Evolutionary conservation across 192 early-diverging fungal genomes (phyloP), one percentile per base, ranked within the genome.

Genomic region (Lobosporangium transversale): DNA sequence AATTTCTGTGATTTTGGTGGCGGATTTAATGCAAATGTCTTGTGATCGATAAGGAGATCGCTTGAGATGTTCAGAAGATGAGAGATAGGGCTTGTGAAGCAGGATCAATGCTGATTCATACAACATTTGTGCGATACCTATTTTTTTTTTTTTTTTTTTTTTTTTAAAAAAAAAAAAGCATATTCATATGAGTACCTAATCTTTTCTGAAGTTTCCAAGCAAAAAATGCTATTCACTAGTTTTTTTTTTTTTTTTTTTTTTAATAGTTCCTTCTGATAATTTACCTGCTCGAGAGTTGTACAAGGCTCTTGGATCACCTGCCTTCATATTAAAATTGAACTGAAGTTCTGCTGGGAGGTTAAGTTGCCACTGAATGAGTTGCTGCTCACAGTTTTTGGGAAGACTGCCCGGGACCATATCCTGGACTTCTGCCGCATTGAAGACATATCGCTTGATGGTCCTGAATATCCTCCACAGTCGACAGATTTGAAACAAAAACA

Each of bases 11-110:
- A 76, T 76, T 31, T 76, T 76, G 56, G 64, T 67, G 12, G 73
- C 73, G 17, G 73, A 63, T 36, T 67, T 76, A 65, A 76, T 67
- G 18, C 73, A 76, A 49, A 76, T 76, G 47, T 76, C 73, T 42
- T 76, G 73, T n/a, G 73, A 76, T 11, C 73, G 64, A 43, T 76
- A 76, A 5, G 73, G 73, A 0, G 73, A 76, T 12, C 73, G 64
- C 40, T 76, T 76, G 9, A 76, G 48, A 21, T 76, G 73, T 42
- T 76, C 64, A 15, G 73, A 76, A 3, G 69, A 73, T 0, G 64
- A 62, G 12, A 76, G 53, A 40, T 76, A 76, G 4, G 73, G 73
- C 17, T 76, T 76, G 30, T 76, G 73, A 6, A 76, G 47, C 7
- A 76, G 53, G 48, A 76, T 76, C 45, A 76, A 43, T 0, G 73